Percentiles rank a stretch among this genome's conserved stretches.
Evolutionary conservation across 2,329 filamentous ascomycete genomes (phyloP).

Genomic region (Hymenoscyphus repandus): DNA sequence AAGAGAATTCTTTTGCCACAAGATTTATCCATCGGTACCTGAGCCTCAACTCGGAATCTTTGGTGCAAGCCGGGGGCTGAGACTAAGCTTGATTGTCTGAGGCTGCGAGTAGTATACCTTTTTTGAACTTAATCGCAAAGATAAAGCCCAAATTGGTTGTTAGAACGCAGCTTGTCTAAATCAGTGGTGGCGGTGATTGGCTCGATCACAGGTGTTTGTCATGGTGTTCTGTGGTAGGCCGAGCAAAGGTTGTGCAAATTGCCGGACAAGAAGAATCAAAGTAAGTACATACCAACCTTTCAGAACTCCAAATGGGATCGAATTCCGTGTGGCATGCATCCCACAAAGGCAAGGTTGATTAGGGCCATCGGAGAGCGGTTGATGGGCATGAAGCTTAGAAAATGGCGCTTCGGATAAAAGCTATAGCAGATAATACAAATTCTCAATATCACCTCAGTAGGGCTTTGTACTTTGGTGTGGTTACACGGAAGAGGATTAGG

Average conservation of each 20-base stretch:
- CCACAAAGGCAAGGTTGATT: too few relatives aligned
- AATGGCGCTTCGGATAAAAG: too few relatives aligned
- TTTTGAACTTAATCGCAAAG: background rate
- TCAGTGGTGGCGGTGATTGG: background rate
- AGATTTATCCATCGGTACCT: too few relatives aligned
- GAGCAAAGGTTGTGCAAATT: conserved; percentile 20
- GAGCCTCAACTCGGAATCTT: too few relatives aligned
- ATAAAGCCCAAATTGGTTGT: background rate
- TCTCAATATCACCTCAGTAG: background rate
- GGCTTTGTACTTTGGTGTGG: background rate
- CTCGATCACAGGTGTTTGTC: conserved; percentile 6
- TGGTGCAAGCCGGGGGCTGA: too few relatives aligned
- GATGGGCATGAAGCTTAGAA: too few relatives aligned
- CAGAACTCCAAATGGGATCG: background rate
- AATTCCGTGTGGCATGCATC: background rate
- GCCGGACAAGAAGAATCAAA: conserved; percentile 24
- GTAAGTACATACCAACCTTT: conserved; percentile 4
- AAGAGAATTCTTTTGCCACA: too few relatives aligned
- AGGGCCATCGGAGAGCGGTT: background rate
- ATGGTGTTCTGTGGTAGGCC: conserved; percentile 27
- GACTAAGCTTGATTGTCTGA: too few relatives aligned
- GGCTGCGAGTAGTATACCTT: too few relatives aligned
- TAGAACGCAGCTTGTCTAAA: background rate
- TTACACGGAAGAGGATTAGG: background rate
- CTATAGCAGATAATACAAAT: too few relatives aligned